Conservation (phyloP, 2,329 filamentous ascomycete genomes). For the Fusarium pseudograminearum region DNA sequence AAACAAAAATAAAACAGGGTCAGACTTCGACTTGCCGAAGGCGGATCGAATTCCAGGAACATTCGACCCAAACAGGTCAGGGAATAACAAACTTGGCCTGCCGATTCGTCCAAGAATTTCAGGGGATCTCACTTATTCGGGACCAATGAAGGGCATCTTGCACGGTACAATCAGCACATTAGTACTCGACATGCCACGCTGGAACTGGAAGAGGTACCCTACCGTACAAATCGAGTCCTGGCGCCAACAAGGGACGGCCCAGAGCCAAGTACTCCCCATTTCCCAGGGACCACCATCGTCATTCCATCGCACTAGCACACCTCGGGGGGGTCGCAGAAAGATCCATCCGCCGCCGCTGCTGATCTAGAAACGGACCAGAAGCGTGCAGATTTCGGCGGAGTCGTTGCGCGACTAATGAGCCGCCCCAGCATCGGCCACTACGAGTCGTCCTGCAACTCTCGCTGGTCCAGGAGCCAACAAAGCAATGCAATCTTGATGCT, state of each 20-base stretch:
- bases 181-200: constrained; percentile 25
- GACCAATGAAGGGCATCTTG: constrained; percentile 27
- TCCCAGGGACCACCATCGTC: constrained; percentile 37
- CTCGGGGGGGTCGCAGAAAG: constrained; percentile 32
- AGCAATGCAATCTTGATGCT: constrained; percentile 7
- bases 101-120: constrained; percentile 36
- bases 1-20: constrained; percentile 30
- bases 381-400: constrained; percentile 45
- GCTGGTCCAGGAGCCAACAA: constrained; percentile 36
- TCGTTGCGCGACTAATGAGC: constrained; percentile 44
- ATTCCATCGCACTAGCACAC: constrained; percentile 29
- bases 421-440: constrained; percentile 47
- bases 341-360: constrained; percentile 46
- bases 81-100: constrained; percentile 38
- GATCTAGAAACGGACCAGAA: constrained; percentile 51
- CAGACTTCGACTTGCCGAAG: constrained; percentile 33
- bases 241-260: constrained; percentile 19
- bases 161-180: constrained; percentile 8
- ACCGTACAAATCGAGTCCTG: constrained; percentile 3
- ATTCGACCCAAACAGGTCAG: constrained; percentile 40
- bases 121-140: constrained; percentile 26
- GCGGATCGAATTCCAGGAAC: constrained; percentile 38
- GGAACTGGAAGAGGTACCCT: neutral
- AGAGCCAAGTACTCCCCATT: constrained; percentile 19
- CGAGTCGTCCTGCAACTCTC: constrained; percentile 41